Evolutionary conservation across 2,329 filamentous ascomycete species (phyloP).

Genomic region (Botrytis medusae): DNA sequence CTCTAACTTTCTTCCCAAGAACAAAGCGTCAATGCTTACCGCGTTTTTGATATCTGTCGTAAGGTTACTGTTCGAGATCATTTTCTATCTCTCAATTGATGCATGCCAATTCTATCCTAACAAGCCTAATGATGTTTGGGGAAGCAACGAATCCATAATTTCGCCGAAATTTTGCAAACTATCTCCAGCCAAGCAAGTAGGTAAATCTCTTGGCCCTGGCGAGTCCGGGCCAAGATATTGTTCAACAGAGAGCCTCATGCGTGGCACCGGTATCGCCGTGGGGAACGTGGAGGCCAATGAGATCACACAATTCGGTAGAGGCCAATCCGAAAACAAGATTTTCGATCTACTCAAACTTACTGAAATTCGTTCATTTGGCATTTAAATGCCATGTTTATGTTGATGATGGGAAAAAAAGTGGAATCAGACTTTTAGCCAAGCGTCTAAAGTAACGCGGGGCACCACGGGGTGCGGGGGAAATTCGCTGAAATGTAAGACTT

Average conservation of each 20-base stretch:
- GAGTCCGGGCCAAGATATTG: neutral
- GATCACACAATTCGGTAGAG: neutral
- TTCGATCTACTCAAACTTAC: neutral
- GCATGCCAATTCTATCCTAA: neutral
- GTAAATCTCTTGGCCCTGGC: neutral
- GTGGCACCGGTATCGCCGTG: slow-evolving; percentile 1
- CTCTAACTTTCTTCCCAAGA: neutral
- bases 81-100: neutral
- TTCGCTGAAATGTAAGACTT: neutral
- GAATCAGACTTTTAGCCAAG: neutral
- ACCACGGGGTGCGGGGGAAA: slow-evolving; percentile 14
- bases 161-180: neutral
- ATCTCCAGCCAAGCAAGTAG: neutral
- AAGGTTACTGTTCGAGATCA: neutral
- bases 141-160: neutral
- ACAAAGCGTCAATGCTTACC: neutral
- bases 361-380: neutral
- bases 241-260: neutral
- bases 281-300: neutral
- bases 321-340: neutral
- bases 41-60: neutral
- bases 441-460: neutral
- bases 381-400: neutral
- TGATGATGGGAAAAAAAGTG: neutral
- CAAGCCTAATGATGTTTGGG: neutral